phyloP scores from a whole-genome alignment of 1,139 yeast genomes.

The Zygosaccharomyces sapae region DNA sequence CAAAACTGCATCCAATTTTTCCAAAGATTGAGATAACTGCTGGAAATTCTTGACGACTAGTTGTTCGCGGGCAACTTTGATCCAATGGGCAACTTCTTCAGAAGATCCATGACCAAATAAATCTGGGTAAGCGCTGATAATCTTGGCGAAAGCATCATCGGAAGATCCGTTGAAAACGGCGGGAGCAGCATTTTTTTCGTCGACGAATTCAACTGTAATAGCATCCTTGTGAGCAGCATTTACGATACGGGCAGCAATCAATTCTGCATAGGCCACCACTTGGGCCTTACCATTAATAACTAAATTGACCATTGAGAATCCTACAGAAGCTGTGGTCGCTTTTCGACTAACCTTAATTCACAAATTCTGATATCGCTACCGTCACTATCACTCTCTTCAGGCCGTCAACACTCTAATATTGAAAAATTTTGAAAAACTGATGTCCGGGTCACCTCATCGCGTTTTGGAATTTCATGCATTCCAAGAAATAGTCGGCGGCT shows the following conservation, averaged over 20 bases:
- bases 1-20: slow-evolving; percentile 73
- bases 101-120: slow-evolving; percentile 43
- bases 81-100: slow-evolving; percentile 55
- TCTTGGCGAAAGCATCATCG: slow-evolving; percentile 43
- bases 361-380: too few relatives aligned
- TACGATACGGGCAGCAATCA: slow-evolving; percentile 73
- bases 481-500: not conserved
- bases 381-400: not conserved
- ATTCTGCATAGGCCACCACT: slow-evolving; percentile 70
- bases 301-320: slow-evolving; percentile 38
- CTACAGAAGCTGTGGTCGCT: not conserved
- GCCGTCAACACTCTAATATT: not conserved
- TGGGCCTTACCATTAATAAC: slow-evolving; percentile 85
- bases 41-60: slow-evolving; percentile 83
- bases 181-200: slow-evolving; percentile 51
- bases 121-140: slow-evolving; percentile 46
- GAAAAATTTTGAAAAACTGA: slow-evolving; percentile 10
- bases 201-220: slow-evolving; percentile 61
- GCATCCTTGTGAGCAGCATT: slow-evolving; percentile 52
- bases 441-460: slow-evolving; percentile 10
- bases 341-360: not conserved
- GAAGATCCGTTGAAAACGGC: slow-evolving; percentile 36
- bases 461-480: not conserved
- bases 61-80: slow-evolving; percentile 61
- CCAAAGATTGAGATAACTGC: slow-evolving; percentile 72